Evolutionary conservation across 2,329 filamentous ascomycete species (phyloP).

Genomic region (Penicillium sp.): DNA sequence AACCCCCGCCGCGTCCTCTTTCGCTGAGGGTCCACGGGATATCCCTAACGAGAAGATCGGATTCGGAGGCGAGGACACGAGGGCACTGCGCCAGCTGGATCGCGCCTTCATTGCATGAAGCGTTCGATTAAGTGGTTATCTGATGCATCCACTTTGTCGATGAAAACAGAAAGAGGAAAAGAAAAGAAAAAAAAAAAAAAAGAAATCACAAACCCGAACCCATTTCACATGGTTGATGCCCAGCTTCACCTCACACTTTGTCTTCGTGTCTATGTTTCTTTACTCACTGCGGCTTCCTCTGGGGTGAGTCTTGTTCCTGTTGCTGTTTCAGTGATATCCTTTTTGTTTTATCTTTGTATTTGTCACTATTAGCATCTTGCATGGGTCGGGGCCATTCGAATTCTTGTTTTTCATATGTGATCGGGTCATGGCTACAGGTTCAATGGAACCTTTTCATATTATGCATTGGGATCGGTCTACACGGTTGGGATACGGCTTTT

Average conservation of each 20-base stretch:
- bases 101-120: conserved; percentile 39
- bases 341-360: conserved; percentile 7
- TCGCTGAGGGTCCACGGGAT: conserved; percentile 42
- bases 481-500: conserved; percentile 15
- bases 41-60: conserved; percentile 51
- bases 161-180: not conserved
- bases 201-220: not conserved
- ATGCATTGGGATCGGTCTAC: conserved; percentile 22
- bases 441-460: conserved; percentile 9
- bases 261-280: conserved; percentile 3
- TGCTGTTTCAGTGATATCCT: conserved; percentile 18
- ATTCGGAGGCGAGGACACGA: conserved; percentile 53
- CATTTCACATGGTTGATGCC: not conserved
- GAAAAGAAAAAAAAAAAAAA: not conserved
- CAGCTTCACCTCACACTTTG: not conserved
- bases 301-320: conserved; percentile 9
- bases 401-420: conserved; percentile 11
- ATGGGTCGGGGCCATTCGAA: conserved; percentile 17
- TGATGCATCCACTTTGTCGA: not conserved
- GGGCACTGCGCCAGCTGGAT: conserved; percentile 59
- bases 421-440: conserved; percentile 7
- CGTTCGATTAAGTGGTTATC: not conserved
- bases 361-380: conserved; percentile 18
- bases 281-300: not conserved
- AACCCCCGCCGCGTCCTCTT: conserved; percentile 1